These are phyloP conservation scores for Daldinia decipiens DNA, from an alignment of 495 filamentous ascomycete species.

Conservation along the genomic window DNA sequence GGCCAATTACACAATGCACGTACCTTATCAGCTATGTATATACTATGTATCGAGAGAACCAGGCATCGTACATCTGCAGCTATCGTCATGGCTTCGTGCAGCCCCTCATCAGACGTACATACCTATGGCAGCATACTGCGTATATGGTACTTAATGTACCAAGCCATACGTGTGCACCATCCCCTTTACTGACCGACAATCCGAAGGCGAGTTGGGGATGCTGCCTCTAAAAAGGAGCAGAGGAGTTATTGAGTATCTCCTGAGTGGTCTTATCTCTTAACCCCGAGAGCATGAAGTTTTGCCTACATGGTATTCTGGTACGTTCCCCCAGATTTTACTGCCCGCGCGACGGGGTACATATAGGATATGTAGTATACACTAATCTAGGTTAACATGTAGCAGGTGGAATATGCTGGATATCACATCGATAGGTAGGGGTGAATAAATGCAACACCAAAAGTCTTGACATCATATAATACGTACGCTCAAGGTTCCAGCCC, in stretches of 20 bases:
- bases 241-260: not conserved
- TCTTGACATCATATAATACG: constrained; percentile 22
- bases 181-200: not conserved
- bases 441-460: not conserved
- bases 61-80: not conserved
- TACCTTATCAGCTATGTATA: constrained; percentile 1
- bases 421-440: not conserved
- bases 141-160: not conserved
- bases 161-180: not conserved
- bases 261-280: not conserved
- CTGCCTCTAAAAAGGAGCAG: not conserved
- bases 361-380: not conserved
- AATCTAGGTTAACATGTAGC: not conserved
- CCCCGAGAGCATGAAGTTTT: not conserved
- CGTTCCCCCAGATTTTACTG: constrained; percentile 27
- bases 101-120: not conserved
- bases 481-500: not conserved
- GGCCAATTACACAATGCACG: not conserved
- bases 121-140: not conserved
- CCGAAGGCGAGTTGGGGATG: not conserved
- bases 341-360: not conserved
- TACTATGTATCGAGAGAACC: not conserved
- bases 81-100: not conserved
- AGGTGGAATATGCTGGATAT: not conserved
- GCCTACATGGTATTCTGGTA: not conserved